A percentile compares a stretch with the other conserved stretches of the same genome.
Conservation (phyloP, 257 asterid genomes). For the Osmanthus fragrans region DNA sequence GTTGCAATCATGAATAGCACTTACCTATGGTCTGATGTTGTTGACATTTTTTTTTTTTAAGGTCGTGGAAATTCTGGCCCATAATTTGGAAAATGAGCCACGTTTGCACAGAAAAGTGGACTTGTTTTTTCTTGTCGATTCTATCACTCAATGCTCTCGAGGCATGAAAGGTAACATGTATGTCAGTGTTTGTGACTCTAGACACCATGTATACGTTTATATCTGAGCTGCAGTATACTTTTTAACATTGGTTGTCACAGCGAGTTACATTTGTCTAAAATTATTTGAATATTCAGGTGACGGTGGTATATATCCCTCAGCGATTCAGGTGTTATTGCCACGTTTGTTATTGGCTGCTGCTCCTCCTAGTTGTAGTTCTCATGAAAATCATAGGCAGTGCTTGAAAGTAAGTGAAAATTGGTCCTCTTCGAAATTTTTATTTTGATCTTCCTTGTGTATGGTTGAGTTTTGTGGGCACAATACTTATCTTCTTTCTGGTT, state of each 20-base stretch:
- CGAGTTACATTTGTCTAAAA: constrained; percentile 20
- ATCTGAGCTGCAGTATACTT: constrained; percentile 6
- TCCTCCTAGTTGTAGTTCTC: constrained; percentile 75
- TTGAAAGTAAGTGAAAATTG: constrained; percentile 62
- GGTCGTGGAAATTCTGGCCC: constrained; percentile 80
- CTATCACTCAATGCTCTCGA: constrained; percentile 76
- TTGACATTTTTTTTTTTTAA: constrained; percentile 24
- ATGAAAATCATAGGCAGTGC: constrained; percentile 85
- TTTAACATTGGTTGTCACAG: background rate
- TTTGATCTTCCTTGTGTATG: constrained; percentile 7
- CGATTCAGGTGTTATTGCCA: constrained; percentile 71
- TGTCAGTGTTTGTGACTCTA: constrained; percentile 16
- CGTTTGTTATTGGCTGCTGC: constrained; percentile 87
- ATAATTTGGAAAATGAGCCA: constrained; percentile 59
- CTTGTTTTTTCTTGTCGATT: constrained; percentile 84
- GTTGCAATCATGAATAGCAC: background rate
- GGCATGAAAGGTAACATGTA: constrained; percentile 67
- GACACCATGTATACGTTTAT: constrained; percentile 14
- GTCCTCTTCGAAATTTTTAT: constrained; percentile 9
- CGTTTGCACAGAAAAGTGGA: constrained; percentile 71
- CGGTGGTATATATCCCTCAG: constrained; percentile 74
- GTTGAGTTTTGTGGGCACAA: background rate
- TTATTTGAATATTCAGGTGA: constrained; percentile 57
- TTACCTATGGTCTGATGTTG: constrained; percentile 18
- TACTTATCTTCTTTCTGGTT: constrained; percentile 13